Base-by-base conservation (phyloP, 2,329 filamentous ascomycete genomes). In the Trichoderma gracile region DNA sequence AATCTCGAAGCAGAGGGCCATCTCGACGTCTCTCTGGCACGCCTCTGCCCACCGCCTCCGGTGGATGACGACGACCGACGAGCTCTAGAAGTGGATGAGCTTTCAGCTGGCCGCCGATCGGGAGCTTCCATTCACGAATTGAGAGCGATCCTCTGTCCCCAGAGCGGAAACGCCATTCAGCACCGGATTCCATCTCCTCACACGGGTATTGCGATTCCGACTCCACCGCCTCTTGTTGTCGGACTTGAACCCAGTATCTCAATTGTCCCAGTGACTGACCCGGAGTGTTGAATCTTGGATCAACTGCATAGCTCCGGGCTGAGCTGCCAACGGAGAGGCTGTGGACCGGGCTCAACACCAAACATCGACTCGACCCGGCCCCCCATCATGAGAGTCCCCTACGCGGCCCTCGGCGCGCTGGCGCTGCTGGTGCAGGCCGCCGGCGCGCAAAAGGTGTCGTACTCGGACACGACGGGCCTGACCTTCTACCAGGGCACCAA, bases 401-500 rank as follows among this genome's bases (percentile, higher is more conserved):
- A 47, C 15, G 38, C 53, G 17, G 66, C 68, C 62, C 52, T 74
- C 49, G 65, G 70, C 66, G 65, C 67, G 46, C 65, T 75, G 60
- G 63, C 67, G 30, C 62, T 74, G 50, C 61, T 68, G 57, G 68
- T 68, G 46, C 67, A 70, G 54, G 67, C 67, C 27, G 73, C 64
- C 47, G 50, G 64, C 27, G 71, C 72, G 9, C 72, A 74, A 47
- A 66, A 67, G 15, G 70, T 77, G 33, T 71, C 71, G 25, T 73
- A 75, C 64, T 69, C 72, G 21, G 73, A 64, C 19, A 75, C 76
- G 7, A 72, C 73, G 14, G 73, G 73, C 8, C 71, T 79, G 33
- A 75, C 74, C 23, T 79, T 79, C 61, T 70, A 75, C 61, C 71
- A 71, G 43, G 78, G 76, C 58, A 77, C 75, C 33, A 74, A 77